phyloP scores from a whole-genome alignment of 2,329 filamentous ascomycete genomes.

The Pseudohalonectria lignicola region DNA sequence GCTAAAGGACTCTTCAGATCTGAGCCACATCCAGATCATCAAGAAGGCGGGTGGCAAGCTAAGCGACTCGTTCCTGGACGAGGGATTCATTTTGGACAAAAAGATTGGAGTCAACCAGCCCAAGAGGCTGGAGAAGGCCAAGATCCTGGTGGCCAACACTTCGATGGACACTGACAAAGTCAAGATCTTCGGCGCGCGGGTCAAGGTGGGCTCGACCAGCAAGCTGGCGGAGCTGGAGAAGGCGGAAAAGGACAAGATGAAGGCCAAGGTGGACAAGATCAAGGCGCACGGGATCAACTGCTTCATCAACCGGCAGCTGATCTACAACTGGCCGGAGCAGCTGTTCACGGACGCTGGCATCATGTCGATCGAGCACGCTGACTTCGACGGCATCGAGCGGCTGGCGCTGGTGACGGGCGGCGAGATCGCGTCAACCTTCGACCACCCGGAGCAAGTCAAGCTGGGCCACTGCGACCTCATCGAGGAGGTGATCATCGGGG shows the following conservation, averaged over 20 bases:
- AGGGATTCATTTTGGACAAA: slow-evolving; percentile 98
- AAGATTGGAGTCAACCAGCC: slow-evolving; percentile 98
- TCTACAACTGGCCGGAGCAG: slow-evolving; percentile 99
- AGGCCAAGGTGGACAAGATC: slow-evolving; percentile 96
- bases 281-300: slow-evolving; percentile 99
- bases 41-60: slow-evolving; percentile 98
- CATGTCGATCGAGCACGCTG: slow-evolving; percentile 96
- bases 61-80: slow-evolving; percentile 92
- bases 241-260: slow-evolving; percentile 99
- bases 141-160: slow-evolving; percentile 95
- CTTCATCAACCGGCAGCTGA: slow-evolving; percentile 98
- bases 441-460: slow-evolving; percentile 95
- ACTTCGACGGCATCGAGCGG: slow-evolving; percentile 96
- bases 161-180: slow-evolving; percentile 99
- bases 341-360: slow-evolving; percentile 96
- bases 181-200: slow-evolving; percentile 95
- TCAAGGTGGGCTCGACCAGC: slow-evolving; percentile 92
- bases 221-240: slow-evolving; percentile 98
- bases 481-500: slow-evolving; percentile 96
- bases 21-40: slow-evolving; percentile 98
- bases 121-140: slow-evolving; percentile 93
- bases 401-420: slow-evolving; percentile 91
- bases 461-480: slow-evolving; percentile 91
- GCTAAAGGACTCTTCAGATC: slow-evolving; percentile 79
- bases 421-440: slow-evolving; percentile 95